phyloP scores from a whole-genome alignment of 2,329 filamentous ascomycete species.

The Arthroderma sp. region DNA sequence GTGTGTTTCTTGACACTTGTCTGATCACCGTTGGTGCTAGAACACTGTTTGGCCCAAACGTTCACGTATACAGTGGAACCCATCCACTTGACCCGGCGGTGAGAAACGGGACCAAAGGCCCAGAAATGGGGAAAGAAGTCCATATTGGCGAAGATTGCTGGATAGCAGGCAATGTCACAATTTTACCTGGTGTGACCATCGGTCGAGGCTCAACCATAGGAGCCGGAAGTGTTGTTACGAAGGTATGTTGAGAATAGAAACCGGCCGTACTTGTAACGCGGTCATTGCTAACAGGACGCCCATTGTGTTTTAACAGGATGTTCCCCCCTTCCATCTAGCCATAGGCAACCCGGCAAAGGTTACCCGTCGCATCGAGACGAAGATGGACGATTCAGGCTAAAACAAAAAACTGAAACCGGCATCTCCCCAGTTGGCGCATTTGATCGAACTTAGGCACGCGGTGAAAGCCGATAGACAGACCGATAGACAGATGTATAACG shows the following conservation, averaged over 20 bases:
- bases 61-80: slow-evolving; percentile 58
- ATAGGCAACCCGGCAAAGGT: slow-evolving; percentile 29
- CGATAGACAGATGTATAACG: too few species aligned
- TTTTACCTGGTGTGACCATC: slow-evolving; percentile 66
- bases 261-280: background rate
- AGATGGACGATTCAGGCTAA: slow-evolving; percentile 15
- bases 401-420: too few species aligned
- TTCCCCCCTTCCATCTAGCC: slow-evolving; percentile 30
- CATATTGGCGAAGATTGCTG: slow-evolving; percentile 69
- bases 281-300: background rate
- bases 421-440: too few species aligned
- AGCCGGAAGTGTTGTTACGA: slow-evolving; percentile 73
- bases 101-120: slow-evolving; percentile 60
- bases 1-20: slow-evolving; percentile 64
- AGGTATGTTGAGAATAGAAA: slow-evolving; percentile 26
- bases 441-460: too few species aligned
- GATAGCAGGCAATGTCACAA: slow-evolving; percentile 57
- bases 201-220: slow-evolving; percentile 62
- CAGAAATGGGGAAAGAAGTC: slow-evolving; percentile 62
- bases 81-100: slow-evolving; percentile 66
- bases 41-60: slow-evolving; percentile 67
- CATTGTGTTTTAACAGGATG: slow-evolving; percentile 19
- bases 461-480: too few species aligned
- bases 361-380: slow-evolving; percentile 27
- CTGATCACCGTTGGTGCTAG: slow-evolving; percentile 60